Percentiles rank a stretch among this genome's conserved stretches.
phyloP scores from a whole-genome alignment of 768 basidiomycete species.

The Tricholomella constricta region DNA sequence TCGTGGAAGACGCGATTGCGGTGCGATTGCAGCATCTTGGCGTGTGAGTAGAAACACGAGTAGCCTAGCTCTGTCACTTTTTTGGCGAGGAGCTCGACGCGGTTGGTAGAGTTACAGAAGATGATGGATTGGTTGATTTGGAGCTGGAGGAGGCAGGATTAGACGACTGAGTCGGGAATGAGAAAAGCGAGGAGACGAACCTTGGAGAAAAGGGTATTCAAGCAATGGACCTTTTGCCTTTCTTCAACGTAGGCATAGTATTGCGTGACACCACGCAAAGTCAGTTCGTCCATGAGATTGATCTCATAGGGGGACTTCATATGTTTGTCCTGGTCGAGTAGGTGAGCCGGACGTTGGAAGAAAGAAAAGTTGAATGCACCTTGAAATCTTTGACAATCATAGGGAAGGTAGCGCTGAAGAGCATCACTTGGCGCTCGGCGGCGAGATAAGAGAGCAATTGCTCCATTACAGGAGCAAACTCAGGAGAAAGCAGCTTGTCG shows the following conservation, averaged over 20 bases:
- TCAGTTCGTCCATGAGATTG: conserved; percentile 99
- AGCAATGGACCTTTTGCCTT: conserved; percentile 98
- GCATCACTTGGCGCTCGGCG: conserved; percentile 90
- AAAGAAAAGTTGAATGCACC: conserved; percentile 41
- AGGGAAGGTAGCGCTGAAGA: conserved; percentile 99
- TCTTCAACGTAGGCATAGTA: conserved; percentile 99
- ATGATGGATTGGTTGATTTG: conserved; percentile 99
- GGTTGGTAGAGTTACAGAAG: conserved; percentile 99
- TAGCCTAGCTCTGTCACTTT: conserved; percentile 99
- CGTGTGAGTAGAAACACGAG: conserved; percentile 99
- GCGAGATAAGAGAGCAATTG: conserved; percentile 88
- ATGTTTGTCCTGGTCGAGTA: conserved; percentile 76
- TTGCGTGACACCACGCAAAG: conserved; percentile 96
- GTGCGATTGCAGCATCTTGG: conserved; percentile 98
- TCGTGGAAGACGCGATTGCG: conserved; percentile 99
- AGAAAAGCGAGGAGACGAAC: conserved; percentile 41
- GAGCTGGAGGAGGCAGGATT: conserved; percentile 51
- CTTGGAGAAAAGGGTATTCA: conserved; percentile 99
- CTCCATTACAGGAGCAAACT: conserved; percentile 99
- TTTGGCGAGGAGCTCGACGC: conserved; percentile 98
- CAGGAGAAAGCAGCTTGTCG: conserved; percentile 94
- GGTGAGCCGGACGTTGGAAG: conserved; percentile 6
- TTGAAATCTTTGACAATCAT: conserved; percentile 99
- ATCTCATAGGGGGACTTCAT: conserved; percentile 96
- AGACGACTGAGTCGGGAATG: background rate